Conservation (phyloP, 2,329 filamentous ascomycete species). For the Clonostachys chloroleuca region DNA sequence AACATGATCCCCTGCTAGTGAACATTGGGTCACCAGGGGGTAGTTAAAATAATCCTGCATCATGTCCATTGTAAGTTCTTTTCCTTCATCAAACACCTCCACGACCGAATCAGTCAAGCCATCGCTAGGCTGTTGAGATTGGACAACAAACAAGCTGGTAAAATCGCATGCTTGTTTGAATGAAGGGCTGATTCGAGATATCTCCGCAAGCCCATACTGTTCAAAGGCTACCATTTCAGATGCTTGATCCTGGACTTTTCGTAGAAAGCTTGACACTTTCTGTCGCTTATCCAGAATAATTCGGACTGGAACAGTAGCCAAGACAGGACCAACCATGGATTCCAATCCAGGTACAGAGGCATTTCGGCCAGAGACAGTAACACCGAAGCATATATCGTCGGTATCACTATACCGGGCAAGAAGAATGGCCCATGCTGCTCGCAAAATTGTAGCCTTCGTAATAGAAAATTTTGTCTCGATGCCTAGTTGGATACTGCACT, state of each 20-base stretch:
- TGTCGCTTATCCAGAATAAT: conserved; percentile 1
- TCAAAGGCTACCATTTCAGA: conserved; percentile 7
- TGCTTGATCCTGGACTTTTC: conserved; percentile 4
- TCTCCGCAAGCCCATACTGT: conserved; percentile 11
- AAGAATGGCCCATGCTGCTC: conserved; percentile 3
- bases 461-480: not conserved
- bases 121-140: not conserved
- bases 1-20: not conserved
- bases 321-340: conserved; percentile 11
- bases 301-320: conserved; percentile 13
- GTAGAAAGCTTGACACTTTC: conserved; percentile 1
- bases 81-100: not conserved
- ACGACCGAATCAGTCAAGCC: not conserved
- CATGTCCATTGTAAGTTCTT: not conserved
- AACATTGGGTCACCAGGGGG: conserved; percentile 2
- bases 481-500: not conserved
- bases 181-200: conserved; percentile 5
- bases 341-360: conserved; percentile 10
- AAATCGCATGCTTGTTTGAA: conserved; percentile 9
- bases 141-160: conserved; percentile 8
- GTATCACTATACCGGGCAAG: conserved; percentile 7
- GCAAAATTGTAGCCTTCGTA: conserved; percentile 11
- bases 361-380: conserved; percentile 10
- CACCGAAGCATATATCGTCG: conserved; percentile 10
- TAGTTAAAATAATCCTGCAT: conserved; percentile 9